Evolutionary conservation across 495 filamentous ascomycete genomes (phyloP).

Genomic region (Penicillium lagena): DNA sequence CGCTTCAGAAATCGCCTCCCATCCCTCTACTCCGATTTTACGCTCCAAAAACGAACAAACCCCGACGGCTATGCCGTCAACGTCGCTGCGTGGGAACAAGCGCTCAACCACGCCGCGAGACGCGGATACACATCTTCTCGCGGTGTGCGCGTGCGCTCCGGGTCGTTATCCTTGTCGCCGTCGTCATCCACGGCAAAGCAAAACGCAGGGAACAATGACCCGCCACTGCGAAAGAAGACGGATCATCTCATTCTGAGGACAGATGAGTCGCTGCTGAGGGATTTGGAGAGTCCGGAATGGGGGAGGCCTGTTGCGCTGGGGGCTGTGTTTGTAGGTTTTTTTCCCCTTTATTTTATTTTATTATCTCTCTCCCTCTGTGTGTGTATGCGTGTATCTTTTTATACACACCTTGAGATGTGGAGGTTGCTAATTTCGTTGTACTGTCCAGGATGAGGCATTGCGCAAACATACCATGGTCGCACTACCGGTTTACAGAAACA

Average conservation of each 20-base stretch:
- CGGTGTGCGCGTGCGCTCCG: constrained; percentile 18
- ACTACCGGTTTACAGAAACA: constrained; percentile 53
- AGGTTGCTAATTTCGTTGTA: not conserved
- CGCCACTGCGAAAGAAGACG: constrained; percentile 16
- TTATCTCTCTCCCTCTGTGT: not conserved
- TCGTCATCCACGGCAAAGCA: too few species aligned
- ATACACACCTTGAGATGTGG: too few species aligned
- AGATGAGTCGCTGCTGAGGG: constrained; percentile 61
- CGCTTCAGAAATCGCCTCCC: constrained; percentile 69
- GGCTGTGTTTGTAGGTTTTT: constrained; percentile 57
- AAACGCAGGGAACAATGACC: not conserved
- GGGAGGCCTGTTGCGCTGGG: constrained; percentile 80
- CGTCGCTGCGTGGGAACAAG: constrained; percentile 73
- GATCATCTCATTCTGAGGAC: constrained; percentile 56
- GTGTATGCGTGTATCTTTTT: not conserved
- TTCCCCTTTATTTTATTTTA: not conserved
- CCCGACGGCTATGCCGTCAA: constrained; percentile 89
- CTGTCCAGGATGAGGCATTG: constrained; percentile 58
- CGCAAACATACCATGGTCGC: constrained; percentile 61
- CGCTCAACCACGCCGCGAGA: constrained; percentile 58
- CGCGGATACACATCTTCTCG: constrained; percentile 56
- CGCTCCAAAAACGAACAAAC: constrained; percentile 68
- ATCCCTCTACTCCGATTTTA: constrained; percentile 92
- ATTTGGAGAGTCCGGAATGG: constrained; percentile 70
- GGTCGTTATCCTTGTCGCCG: constrained; percentile 1